phyloP scores from a whole-genome alignment of 768 basidiomycete genomes.

The Suillus placidus region DNA sequence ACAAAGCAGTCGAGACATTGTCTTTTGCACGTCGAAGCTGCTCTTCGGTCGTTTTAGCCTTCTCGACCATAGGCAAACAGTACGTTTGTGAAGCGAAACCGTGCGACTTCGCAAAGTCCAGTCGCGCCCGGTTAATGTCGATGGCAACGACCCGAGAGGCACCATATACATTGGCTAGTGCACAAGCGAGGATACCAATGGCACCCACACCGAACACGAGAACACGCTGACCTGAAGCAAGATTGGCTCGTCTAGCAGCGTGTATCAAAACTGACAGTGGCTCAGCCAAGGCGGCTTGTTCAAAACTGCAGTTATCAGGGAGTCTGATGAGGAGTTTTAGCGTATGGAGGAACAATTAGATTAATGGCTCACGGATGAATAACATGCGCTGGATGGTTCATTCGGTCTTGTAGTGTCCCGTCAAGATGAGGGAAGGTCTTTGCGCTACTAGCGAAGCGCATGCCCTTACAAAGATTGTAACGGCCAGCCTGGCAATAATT shows the following conservation, averaged over 20 bases:
- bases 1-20: slow-evolving; percentile 51
- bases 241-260: slow-evolving; percentile 49
- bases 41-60: slow-evolving; percentile 56
- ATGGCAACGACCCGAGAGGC: slow-evolving; percentile 73
- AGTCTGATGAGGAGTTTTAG: slow-evolving; percentile 49
- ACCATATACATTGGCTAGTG: slow-evolving; percentile 73
- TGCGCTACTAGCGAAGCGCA: slow-evolving; percentile 90
- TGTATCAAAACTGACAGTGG: slow-evolving; percentile 90
- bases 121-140: slow-evolving; percentile 83
- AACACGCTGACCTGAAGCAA: slow-evolving; percentile 61
- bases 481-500: slow-evolving; percentile 70
- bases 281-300: slow-evolving; percentile 87
- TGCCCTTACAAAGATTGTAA: slow-evolving; percentile 90
- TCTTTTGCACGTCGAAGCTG: slow-evolving; percentile 64
- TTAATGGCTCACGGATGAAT: slow-evolving; percentile 76
- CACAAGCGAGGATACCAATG: slow-evolving; percentile 88
- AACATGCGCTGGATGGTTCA: slow-evolving; percentile 88
- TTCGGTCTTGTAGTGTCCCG: slow-evolving; percentile 83
- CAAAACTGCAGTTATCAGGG: slow-evolving; percentile 74
- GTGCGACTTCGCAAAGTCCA: slow-evolving; percentile 74
- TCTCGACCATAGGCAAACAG: slow-evolving; percentile 57
- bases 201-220: slow-evolving; percentile 93
- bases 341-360: slow-evolving; percentile 1
- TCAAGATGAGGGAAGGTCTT: slow-evolving; percentile 93
- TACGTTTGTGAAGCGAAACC: slow-evolving; percentile 79